Evolutionary conservation across 176 grass and related monocot genomes (phyloP).

Genomic region (Pontederia paniculata): DNA sequence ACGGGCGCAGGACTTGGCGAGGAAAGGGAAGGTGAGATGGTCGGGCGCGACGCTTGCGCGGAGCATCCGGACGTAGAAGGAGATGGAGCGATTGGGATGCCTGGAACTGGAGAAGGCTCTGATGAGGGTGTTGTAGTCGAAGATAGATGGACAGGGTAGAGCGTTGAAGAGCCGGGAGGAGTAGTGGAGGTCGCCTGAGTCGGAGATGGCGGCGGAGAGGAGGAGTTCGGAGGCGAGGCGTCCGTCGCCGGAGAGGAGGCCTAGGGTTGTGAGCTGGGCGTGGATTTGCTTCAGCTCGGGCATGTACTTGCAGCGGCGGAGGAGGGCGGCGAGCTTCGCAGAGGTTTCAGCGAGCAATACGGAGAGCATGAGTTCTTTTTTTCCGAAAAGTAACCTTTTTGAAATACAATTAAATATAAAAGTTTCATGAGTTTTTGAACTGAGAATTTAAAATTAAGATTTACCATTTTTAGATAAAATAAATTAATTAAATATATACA

Average conservation of each 20-base stretch:
- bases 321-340: neutral
- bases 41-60: constrained; percentile 8
- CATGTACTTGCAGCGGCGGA: constrained; percentile 6
- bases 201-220: constrained; percentile 22
- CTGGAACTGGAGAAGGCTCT: constrained; percentile 13
- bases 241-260: constrained; percentile 11
- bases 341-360: too few relatives aligned
- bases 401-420: too few relatives aligned
- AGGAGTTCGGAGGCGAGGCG: constrained; percentile 27
- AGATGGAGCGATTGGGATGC: constrained; percentile 11
- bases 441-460: too few relatives aligned
- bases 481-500: too few relatives aligned
- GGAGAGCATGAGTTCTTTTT: too few relatives aligned
- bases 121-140: constrained; percentile 21
- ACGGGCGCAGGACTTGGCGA: constrained; percentile 23
- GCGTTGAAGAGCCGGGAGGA: constrained; percentile 7
- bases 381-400: too few relatives aligned
- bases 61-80: constrained; percentile 18
- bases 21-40: constrained; percentile 24
- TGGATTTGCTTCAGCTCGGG: constrained; percentile 16
- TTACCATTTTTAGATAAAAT: too few relatives aligned
- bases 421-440: too few relatives aligned
- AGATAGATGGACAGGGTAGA: neutral
- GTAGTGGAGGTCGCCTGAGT: constrained; percentile 38
- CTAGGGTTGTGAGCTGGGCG: constrained; percentile 9